These are phyloP conservation scores for Volvox reticuliferus DNA, from an alignment of 139 green algal species.

Conservation along the genomic window DNA sequence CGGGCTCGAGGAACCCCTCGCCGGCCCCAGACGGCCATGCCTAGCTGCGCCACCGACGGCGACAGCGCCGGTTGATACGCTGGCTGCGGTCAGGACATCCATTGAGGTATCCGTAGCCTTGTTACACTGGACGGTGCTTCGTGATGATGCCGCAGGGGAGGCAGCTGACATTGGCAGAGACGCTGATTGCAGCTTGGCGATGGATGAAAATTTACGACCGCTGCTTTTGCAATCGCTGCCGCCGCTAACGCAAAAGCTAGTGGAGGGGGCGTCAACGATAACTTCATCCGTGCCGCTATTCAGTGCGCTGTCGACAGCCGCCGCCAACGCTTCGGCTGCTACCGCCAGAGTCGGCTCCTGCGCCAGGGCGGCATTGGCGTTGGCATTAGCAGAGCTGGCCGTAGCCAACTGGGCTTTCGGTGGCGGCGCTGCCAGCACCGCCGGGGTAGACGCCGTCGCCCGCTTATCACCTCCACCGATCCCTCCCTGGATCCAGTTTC, in stretches of 20 bases:
- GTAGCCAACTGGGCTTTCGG: not conserved
- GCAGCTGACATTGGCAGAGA: not conserved
- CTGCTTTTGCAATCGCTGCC: not conserved
- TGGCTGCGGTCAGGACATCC: not conserved
- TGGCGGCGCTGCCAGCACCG: not conserved
- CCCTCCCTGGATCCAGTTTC: not conserved
- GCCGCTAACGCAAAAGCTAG: not conserved
- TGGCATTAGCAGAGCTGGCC: not conserved
- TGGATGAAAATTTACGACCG: not conserved
- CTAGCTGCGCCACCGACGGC: not conserved
- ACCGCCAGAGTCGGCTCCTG: not conserved
- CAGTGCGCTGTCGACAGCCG: conserved; percentile 14
- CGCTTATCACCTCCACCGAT: not conserved
- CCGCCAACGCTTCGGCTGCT: conserved; percentile 28
- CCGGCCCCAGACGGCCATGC: not conserved
- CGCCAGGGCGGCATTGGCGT: not conserved
- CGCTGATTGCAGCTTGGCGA: not conserved
- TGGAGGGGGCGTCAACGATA: not conserved
- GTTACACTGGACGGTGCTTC: not conserved
- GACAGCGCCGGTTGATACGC: not conserved
- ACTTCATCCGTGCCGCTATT: not conserved
- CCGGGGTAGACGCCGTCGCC: not conserved
- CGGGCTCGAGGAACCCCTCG: not conserved
- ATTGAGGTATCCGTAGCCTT: not conserved
- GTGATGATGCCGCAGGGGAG: not conserved